Percentiles rank a stretch among this genome's conserved stretches.
Conservation (phyloP, 2,329 filamentous ascomycete genomes). For the Trichoderma breve region DNA sequence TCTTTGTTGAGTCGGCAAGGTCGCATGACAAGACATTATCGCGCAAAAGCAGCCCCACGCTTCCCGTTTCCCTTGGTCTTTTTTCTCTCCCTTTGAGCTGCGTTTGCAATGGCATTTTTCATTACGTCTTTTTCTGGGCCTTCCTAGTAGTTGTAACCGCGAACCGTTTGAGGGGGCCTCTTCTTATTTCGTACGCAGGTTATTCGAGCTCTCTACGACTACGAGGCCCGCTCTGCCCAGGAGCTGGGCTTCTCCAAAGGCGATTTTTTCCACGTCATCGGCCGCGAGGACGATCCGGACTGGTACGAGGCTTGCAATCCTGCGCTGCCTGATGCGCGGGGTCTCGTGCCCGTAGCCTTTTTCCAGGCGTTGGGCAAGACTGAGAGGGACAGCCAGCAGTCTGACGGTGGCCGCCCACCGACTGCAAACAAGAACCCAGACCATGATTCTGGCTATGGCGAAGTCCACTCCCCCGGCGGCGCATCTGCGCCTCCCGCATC, state of each 20-base stretch:
- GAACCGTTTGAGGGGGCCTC: not conserved
- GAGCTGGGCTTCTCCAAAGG: constrained; percentile 90
- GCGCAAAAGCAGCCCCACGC: not conserved
- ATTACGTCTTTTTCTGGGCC: constrained; percentile 21
- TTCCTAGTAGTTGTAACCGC: not conserved
- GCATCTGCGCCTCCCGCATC: constrained; percentile 29
- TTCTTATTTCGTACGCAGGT: constrained; percentile 57
- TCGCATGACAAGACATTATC: constrained; percentile 18
- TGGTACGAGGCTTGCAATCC: constrained; percentile 99
- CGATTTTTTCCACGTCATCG: constrained; percentile 98
- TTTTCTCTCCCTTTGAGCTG: not conserved
- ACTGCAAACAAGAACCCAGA: constrained; percentile 60
- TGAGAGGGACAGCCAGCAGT: constrained; percentile 81
- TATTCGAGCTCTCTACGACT: constrained; percentile 94
- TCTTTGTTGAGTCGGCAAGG: not conserved
- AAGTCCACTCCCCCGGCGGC: constrained; percentile 23
- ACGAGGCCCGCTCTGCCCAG: constrained; percentile 71
- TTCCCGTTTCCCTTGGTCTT: not conserved
- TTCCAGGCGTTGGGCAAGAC: constrained; percentile 92
- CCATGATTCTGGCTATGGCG: constrained; percentile 83
- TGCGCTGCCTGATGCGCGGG: constrained; percentile 77
- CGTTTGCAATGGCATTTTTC: constrained; percentile 16
- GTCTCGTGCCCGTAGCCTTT: constrained; percentile 88
- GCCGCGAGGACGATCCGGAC: constrained; percentile 86
- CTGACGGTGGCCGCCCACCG: constrained; percentile 52